Percentiles rank a stretch among this genome's conserved stretches.
These are phyloP conservation scores for Backusella luteola DNA, from an alignment of 192 early-diverging fungal genomes.

Conservation along the genomic window DNA sequence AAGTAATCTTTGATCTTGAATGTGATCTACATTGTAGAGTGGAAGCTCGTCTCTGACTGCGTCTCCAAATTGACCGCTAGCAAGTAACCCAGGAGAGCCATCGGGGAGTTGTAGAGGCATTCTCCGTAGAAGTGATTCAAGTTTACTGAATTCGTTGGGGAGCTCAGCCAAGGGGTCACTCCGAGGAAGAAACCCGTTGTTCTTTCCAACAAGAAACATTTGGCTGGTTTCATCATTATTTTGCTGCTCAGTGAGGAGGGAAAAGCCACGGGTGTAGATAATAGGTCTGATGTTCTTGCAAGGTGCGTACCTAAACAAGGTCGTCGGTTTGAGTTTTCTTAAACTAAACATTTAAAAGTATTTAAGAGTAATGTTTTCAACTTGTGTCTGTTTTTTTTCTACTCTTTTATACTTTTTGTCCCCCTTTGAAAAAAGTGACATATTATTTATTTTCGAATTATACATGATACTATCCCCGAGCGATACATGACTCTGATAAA, in stretches of 20 bases:
- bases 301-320: background rate
- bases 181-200: conserved; percentile 58
- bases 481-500: background rate
- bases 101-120: conserved; percentile 75
- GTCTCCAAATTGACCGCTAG: conserved; percentile 76
- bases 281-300: background rate
- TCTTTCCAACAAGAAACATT: conserved; percentile 54
- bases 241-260: conserved; percentile 42
- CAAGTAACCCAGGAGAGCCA: conserved; percentile 72
- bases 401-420: background rate
- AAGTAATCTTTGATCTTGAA: conserved; percentile 70
- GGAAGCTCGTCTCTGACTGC: conserved; percentile 73
- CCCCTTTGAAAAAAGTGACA: background rate
- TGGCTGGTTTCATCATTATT: conserved; percentile 45
- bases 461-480: background rate
- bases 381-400: background rate
- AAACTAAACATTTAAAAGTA: background rate
- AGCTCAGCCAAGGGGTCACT: conserved; percentile 68
- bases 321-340: background rate
- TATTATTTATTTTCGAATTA: background rate
- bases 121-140: conserved; percentile 70
- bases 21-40: conserved; percentile 67
- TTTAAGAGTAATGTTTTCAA: background rate
- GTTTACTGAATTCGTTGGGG: conserved; percentile 64
- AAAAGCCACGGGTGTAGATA: conserved; percentile 26